Evolutionary conservation across 176 grass and related monocot genomes (phyloP).

Genomic region (Oryza longistaminata): DNA sequence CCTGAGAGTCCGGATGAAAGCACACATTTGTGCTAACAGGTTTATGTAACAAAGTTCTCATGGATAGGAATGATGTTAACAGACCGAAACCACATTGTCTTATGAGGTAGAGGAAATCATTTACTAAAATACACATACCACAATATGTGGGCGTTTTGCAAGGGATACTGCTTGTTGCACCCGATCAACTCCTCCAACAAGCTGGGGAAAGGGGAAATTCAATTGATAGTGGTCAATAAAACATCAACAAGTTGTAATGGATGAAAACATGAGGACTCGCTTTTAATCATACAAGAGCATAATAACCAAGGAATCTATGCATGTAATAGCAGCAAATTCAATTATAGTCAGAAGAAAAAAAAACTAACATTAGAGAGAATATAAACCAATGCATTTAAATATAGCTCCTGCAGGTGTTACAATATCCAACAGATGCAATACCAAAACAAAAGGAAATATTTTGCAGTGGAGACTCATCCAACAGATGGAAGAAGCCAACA

Average conservation of each 20-base stretch:
- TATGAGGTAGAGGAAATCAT: not conserved
- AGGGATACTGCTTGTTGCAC: conserved; percentile 78
- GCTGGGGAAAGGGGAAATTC: conserved; percentile 41
- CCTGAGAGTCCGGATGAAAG: conserved; percentile 24
- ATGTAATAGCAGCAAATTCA: not conserved
- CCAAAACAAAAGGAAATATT: not conserved
- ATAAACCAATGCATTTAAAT: not conserved
- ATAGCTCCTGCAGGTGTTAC: not conserved
- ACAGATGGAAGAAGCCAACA: not conserved
- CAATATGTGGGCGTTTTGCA: conserved; percentile 83
- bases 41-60: not conserved
- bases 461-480: not conserved
- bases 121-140: conserved; percentile 49
- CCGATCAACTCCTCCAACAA: conserved; percentile 92
- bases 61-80: not conserved
- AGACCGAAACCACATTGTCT: not conserved
- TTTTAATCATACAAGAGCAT: not conserved
- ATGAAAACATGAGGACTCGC: not conserved
- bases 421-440: not conserved
- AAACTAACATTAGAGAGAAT: not conserved
- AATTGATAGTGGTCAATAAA: not conserved
- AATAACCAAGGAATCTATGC: not conserved
- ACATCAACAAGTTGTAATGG: not conserved
- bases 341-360: conserved; percentile 1
- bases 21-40: not conserved